These are phyloP conservation scores for Colletotrichum agaves DNA, from an alignment of 2,329 filamentous ascomycete species.

Conservation along the genomic window DNA sequence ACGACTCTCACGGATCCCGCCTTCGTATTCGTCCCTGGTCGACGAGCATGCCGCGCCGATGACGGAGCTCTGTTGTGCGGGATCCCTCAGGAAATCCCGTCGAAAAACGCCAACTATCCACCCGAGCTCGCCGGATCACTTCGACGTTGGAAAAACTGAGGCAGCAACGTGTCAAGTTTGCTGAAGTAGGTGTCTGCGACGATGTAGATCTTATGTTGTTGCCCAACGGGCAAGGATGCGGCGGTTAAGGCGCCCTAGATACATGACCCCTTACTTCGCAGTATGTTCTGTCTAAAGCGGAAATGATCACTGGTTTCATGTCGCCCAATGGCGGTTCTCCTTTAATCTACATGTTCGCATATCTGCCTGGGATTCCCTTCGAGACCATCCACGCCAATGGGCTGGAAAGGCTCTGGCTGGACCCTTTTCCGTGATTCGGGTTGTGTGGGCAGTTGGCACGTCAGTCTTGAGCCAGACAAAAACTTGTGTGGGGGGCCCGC, in stretches of 20 bases:
- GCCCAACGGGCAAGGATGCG: not conserved
- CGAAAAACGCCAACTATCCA: slow-evolving; percentile 11
- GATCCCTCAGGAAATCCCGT: slow-evolving; percentile 27
- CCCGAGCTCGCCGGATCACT: slow-evolving; percentile 2
- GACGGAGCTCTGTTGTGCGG: slow-evolving; percentile 19
- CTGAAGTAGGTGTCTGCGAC: not conserved
- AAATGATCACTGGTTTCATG: not conserved
- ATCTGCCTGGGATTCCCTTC: not conserved
- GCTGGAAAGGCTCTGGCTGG: not conserved
- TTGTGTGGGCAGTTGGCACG: not conserved
- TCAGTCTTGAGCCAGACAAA: not conserved
- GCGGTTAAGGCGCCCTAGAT: not conserved
- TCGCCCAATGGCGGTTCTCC: not conserved
- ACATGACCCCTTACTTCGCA: not conserved
- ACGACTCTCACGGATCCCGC: slow-evolving; percentile 8
- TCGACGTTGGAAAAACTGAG: not conserved
- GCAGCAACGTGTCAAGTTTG: not conserved
- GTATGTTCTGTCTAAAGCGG: not conserved
- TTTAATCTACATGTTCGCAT: not conserved
- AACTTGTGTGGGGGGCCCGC: not conserved
- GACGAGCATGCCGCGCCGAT: slow-evolving; percentile 13
- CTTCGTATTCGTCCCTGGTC: slow-evolving; percentile 26
- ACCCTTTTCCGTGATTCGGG: not conserved
- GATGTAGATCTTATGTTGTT: no score
- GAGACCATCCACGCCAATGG: not conserved